phyloP scores from a whole-genome alignment of 2,329 filamentous ascomycete genomes.

The Rutstroemia sp. region DNA sequence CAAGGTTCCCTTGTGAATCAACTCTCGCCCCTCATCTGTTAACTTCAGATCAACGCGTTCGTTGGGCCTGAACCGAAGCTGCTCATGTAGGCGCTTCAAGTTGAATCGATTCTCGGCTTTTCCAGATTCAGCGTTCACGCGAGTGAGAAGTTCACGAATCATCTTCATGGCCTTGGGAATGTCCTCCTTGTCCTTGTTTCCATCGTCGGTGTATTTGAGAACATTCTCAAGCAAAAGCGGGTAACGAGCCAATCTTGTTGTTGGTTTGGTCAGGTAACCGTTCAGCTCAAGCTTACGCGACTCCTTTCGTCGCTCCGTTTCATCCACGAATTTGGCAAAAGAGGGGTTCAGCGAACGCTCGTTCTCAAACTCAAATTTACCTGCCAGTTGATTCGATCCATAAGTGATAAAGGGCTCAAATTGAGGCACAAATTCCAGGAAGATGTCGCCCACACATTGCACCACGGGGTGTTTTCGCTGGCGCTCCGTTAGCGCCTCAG shows the following conservation, averaged over 20 bases:
- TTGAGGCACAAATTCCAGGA: slow-evolving; percentile 81
- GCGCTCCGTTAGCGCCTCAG: slow-evolving; percentile 77
- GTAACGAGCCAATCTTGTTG: slow-evolving; percentile 88
- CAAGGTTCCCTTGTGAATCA: slow-evolving; percentile 89
- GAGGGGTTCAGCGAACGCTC: slow-evolving; percentile 79
- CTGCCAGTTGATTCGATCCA: slow-evolving; percentile 90
- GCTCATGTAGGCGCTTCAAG: slow-evolving; percentile 81
- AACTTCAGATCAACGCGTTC: slow-evolving; percentile 91
- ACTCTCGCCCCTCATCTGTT: slow-evolving; percentile 84
- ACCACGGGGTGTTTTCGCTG: slow-evolving; percentile 91
- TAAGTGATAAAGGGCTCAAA: slow-evolving; percentile 97
- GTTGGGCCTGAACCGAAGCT: slow-evolving; percentile 82
- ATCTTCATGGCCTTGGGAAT: slow-evolving; percentile 81
- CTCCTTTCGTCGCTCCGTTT: slow-evolving; percentile 92
- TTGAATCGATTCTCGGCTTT: slow-evolving; percentile 98
- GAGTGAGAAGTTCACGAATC: slow-evolving; percentile 79
- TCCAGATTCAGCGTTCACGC: slow-evolving; percentile 91
- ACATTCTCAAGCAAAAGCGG: slow-evolving; percentile 88
- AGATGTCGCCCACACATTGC: slow-evolving; percentile 84
- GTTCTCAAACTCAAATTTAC: slow-evolving; percentile 96
- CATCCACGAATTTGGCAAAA: slow-evolving; percentile 89
- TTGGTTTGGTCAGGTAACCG: slow-evolving; percentile 95
- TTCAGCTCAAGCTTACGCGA: slow-evolving; percentile 95
- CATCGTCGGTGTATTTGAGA: slow-evolving; percentile 82
- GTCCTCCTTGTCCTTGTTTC: slow-evolving; percentile 82